Base-by-base conservation (phyloP, 2,329 filamentous ascomycete genomes). In the Chaetomium sp. region DNA sequence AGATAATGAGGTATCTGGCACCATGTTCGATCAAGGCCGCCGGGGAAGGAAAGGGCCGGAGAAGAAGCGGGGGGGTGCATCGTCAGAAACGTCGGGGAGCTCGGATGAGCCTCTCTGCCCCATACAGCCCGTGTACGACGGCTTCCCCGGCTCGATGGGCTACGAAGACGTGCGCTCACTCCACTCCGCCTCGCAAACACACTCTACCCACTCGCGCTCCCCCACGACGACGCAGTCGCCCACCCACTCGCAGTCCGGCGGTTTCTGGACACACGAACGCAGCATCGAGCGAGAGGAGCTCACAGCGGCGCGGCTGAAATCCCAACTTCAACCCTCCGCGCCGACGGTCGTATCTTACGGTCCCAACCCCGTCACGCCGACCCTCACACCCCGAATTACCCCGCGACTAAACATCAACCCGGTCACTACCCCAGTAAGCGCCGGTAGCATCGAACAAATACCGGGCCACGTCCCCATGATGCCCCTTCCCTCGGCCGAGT, bases 321-420 rank as follows among this genome's bases (percentile, higher is more conserved):
- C 70, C 4, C 63, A 65, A 51, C 57, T 57, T 9, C 63, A 64
- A 29, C 58, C 62, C 16, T 63, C 67, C 13, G 62, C 51, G 38
- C 64, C 67, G 4, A 63, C 63, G 2, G 64, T 70, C 16, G 64
- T 68, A 9, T 73, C 71, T 12, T 73, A 73, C 60, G 70, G 71
- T 4, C 71, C 71, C n/a, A 73, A 73, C 57, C 71, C 70, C 5
- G 70, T 71, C 58, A 72, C 70, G 1, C 71, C 70, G 9, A 71
- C 70, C 21, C 60, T 70, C 23, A 68, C 65, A 1, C 67, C 70
- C 1, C 69, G 70, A 8, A 29, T 63, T 6, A 65, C 62, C 6
- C 65, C 68, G 1, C 61, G 66, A 12, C 57, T 56, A 4, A 64
- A 68, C 31, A 38, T 67, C 21, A 65, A 64, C 57, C 33, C 62